Evolutionary conservation across 208 protist species (phyloP), one percentile per base, ranked within the genome.

Genomic region (Crithidia thermophila): DNA sequence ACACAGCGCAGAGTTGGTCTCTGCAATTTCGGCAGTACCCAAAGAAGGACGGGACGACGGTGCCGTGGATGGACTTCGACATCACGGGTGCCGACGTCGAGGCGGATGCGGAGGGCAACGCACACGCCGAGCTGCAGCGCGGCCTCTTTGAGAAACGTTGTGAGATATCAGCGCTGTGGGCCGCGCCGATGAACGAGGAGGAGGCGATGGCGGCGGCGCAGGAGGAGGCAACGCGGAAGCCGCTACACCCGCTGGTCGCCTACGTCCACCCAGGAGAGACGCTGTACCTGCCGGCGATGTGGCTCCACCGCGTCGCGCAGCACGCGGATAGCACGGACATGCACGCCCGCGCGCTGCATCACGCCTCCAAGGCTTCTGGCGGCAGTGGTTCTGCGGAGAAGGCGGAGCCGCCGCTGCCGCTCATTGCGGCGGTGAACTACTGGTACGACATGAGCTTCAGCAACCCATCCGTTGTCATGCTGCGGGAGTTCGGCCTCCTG

Each of bases 361-460:
- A 57, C 37, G 45, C 36, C 16, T 39, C 59, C 0, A 60, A 20
- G 11, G 43, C 23, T 27, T 40, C 46, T 16, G 69, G 27, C 8
- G 47, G 30, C 5, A 27, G 45, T 6, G 36, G 33, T 10, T 14
- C 47, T 2, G 8, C 55, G 27, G 40, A 20, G 5, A 33, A 39
- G 27, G 34, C 25, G 28, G 18, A 51, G 43, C 52, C 51, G 14
- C 82, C 80, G 30, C 75, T 95, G 18, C 86, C 86, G n/a, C 79
- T 91, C 10, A 89, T 91, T 39, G 88, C 92, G 1, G 94, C 94
- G 4, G 94, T 98, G 21, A 98, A 98, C 75, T 97, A 96, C 70
- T 98, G 94, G 92, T 97, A 89, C 65, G 90, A 97, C 70, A 98
- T 96, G 89, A 90, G 81, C 57, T 94, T 92, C 75, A 77, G 53